These are phyloP conservation scores for Dimocarpus longan DNA, from an alignment of 345 rosid genomes.

Conservation along the genomic window DNA sequence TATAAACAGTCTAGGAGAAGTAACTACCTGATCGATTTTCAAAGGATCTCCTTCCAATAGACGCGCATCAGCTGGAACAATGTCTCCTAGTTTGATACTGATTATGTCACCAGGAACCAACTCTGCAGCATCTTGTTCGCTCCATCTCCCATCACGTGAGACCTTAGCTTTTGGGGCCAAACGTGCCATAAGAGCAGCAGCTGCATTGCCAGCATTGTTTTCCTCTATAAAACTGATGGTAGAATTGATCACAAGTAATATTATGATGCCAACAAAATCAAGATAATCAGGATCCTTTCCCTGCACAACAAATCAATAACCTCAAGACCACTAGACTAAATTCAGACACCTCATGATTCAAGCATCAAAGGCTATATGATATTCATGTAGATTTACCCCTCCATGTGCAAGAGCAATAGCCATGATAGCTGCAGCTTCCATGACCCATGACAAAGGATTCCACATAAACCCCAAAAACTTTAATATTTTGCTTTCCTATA, in stretches of 20 bases:
- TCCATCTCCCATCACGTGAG: conserved; percentile 63
- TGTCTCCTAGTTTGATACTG: conserved; percentile 53
- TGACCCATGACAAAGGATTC: conserved; percentile 78
- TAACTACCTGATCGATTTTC: conserved; percentile 60
- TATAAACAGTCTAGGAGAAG: no score
- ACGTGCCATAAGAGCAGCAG: conserved; percentile 74
- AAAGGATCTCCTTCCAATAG: conserved; percentile 79
- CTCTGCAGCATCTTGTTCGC: conserved; percentile 63
- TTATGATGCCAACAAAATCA: conserved; percentile 52
- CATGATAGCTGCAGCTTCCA: conserved; percentile 80
- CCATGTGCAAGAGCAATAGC: conserved; percentile 69
- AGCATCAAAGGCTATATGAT: neutral
- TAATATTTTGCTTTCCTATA: conserved; percentile 57
- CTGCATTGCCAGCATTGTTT: conserved; percentile 77
- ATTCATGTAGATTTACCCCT: conserved; percentile 41
- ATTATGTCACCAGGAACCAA: conserved; percentile 74
- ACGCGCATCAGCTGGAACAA: conserved; percentile 75
- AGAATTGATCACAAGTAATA: conserved; percentile 56
- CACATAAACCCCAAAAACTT: conserved; percentile 69
- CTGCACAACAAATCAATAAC: conserved; percentile 30
- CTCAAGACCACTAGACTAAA: neutral
- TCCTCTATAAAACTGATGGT: conserved; percentile 69
- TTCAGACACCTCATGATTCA: neutral
- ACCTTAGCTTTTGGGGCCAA: conserved; percentile 74
- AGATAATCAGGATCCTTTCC: conserved; percentile 61